Evolutionary conservation across 2,329 filamentous ascomycete genomes (phyloP), one percentile per base, ranked within the genome.

Genomic region (Setomelanomma holmii): DNA sequence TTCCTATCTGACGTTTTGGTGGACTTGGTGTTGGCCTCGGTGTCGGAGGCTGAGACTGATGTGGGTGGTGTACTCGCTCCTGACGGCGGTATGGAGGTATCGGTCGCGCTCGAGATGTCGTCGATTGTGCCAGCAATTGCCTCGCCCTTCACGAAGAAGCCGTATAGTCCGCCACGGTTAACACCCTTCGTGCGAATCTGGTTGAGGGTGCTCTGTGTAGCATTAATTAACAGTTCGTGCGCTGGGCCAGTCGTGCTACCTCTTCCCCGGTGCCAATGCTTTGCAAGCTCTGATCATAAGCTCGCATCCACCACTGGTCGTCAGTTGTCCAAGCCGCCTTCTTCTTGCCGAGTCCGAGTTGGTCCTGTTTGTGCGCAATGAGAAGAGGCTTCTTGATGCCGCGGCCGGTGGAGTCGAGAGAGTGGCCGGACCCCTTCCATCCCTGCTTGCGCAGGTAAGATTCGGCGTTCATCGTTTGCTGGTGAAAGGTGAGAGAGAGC

Each of bases 301-400:
- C 95, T 52, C 91, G 89, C 76, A 96, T 82, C 95, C 95, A 99
- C 95, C 95, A 99, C 73, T 96, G 92, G 71, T 97, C 93, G 63
- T 83, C 81, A 24, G 84, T 80, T 22, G 80, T 80, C 40, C 72
- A 67, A 22, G 71, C 69, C 17, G 66, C 64, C 60, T 85, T 85
- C 73, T 90, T 91, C 71, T 90, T 87, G 48, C 93, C 93, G 4
- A 98, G 80, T 20, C 93, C 93, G 46, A 90, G 82, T 22, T 84
- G 89, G 74, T 96, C 89, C 64, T 88, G 83, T 76, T 96, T 96
- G 65, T 90, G 88, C 53, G 89, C 87, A 50, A 96, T 84, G 33
- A 96, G 86, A 22, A 98, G 83, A 4, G 93, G 93, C 64, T 89
- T 90, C 21, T 87, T 86, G 48, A 98, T 87, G 38, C 93, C 93